Conservation (phyloP, 2,329 filamentous ascomycete genomes). For the Blumeria graminis region DNA sequence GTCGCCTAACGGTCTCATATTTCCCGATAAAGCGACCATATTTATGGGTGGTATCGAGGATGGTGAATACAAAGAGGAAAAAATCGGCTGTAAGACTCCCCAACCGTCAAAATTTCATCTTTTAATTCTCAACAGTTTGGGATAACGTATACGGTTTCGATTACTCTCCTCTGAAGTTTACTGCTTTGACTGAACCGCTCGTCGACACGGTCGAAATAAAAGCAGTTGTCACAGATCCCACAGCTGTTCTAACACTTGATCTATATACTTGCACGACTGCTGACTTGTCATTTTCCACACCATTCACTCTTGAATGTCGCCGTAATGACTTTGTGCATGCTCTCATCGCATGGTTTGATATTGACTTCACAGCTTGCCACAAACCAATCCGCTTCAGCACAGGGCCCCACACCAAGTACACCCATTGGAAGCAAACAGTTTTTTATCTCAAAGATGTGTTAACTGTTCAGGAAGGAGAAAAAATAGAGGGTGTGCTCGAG, state of each 20-base stretch:
- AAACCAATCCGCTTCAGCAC: slow-evolving; percentile 95
- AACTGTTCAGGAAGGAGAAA: slow-evolving; percentile 72
- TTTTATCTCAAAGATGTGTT: slow-evolving; percentile 91
- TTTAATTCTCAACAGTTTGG: slow-evolving; percentile 48
- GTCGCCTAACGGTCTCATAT: slow-evolving; percentile 68
- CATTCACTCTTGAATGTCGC: slow-evolving; percentile 52
- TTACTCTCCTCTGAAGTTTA: slow-evolving; percentile 81
- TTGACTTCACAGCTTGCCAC: slow-evolving; percentile 94
- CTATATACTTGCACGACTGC: slow-evolving; percentile 69
- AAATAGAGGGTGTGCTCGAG: slow-evolving; percentile 44
- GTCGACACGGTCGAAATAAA: slow-evolving; percentile 97
- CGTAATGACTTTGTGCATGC: slow-evolving; percentile 92
- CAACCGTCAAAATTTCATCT: neutral
- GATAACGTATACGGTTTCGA: slow-evolving; percentile 98
- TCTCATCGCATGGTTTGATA: slow-evolving; percentile 96
- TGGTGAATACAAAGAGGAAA: slow-evolving; percentile 98
- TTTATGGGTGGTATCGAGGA: slow-evolving; percentile 95
- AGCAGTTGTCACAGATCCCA: slow-evolving; percentile 83
- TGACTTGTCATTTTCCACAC: slow-evolving; percentile 63
- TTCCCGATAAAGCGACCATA: slow-evolving; percentile 96
- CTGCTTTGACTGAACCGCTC: slow-evolving; percentile 80
- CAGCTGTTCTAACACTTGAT: slow-evolving; percentile 65
- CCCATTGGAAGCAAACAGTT: slow-evolving; percentile 99
- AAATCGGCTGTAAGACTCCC: slow-evolving; percentile 69
- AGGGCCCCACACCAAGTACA: slow-evolving; percentile 95